phyloP scores from a whole-genome alignment of 2,329 filamentous ascomycete genomes.

The Pyrenochaeta sp. region DNA sequence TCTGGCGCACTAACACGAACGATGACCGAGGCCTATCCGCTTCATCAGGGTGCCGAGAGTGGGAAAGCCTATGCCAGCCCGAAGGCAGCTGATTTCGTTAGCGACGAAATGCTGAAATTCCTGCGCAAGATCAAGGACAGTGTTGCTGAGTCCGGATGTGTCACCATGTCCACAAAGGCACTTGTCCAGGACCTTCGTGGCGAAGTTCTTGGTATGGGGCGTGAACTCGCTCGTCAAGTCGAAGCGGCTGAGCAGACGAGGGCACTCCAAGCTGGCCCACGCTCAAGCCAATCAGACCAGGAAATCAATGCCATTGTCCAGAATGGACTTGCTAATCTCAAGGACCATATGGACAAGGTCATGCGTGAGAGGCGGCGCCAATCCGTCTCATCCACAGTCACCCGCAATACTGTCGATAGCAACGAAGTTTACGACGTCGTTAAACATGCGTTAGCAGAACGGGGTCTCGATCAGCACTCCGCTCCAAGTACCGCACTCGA shows the following conservation, averaged over 20 bases:
- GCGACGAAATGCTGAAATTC: conserved; percentile 81
- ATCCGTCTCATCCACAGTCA: conserved; percentile 67
- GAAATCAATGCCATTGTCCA: conserved; percentile 81
- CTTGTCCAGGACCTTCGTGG: conserved; percentile 88
- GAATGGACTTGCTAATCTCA: conserved; percentile 80
- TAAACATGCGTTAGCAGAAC: conserved; percentile 73
- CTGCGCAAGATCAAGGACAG: conserved; percentile 91
- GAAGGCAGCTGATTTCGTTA: conserved; percentile 63
- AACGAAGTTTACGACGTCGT: conserved; percentile 87
- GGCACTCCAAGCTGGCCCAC: conserved; percentile 47
- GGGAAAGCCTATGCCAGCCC: conserved; percentile 55
- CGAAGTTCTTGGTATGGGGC: conserved; percentile 92
- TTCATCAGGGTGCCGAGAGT: conserved; percentile 28
- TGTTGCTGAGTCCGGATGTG: conserved; percentile 83
- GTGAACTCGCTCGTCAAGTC: conserved; percentile 86
- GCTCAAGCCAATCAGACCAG: conserved; percentile 58
- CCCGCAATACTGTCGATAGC: conserved; percentile 73
- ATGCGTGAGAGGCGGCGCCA: conserved; percentile 77
- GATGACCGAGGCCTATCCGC: conserved; percentile 31
- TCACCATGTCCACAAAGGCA: conserved; percentile 91
- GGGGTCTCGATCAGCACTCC: conserved; percentile 55
- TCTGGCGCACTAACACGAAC: conserved; percentile 44
- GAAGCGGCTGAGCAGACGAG: conserved; percentile 68
- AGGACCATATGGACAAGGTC: conserved; percentile 80
- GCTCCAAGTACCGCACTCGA: conserved; percentile 51